Evolutionary conservation across 140 eudicot genomes (phyloP).

Genomic region (Flaveria floridana): DNA sequence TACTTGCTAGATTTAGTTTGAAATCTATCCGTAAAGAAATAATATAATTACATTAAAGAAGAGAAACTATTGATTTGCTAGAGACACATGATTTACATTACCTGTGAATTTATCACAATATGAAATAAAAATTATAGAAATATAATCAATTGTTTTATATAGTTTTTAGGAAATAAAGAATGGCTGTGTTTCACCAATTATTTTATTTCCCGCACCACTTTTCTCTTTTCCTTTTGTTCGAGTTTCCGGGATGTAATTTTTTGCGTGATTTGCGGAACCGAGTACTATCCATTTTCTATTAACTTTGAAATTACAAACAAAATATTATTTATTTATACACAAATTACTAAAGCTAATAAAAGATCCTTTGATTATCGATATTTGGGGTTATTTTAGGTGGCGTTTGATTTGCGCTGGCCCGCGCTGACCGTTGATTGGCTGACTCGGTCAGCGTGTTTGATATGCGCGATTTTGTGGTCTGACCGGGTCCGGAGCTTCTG

Average conservation of each 20-base stretch:
- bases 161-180: neutral
- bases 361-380: neutral
- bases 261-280: constrained; percentile 41
- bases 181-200: neutral
- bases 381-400: neutral
- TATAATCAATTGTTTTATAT: neutral
- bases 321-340: neutral
- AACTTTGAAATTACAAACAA: constrained; percentile 27
- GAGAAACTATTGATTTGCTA: too few species aligned
- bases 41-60: too few species aligned
- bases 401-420: too few species aligned
- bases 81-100: neutral
- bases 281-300: constrained; percentile 27
- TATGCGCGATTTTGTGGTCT: too few species aligned
- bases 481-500: too few species aligned
- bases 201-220: constrained; percentile 22
- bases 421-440: too few species aligned
- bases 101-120: neutral
- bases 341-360: neutral
- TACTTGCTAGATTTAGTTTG: too few species aligned
- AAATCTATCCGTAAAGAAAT: too few species aligned
- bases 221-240: constrained; percentile 17
- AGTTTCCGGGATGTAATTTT: constrained; percentile 23
- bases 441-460: too few species aligned
- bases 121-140: neutral